Evolutionary conservation across 805 yeast genomes (phyloP).

Genomic region (Saccharomycopsis babjevae): DNA sequence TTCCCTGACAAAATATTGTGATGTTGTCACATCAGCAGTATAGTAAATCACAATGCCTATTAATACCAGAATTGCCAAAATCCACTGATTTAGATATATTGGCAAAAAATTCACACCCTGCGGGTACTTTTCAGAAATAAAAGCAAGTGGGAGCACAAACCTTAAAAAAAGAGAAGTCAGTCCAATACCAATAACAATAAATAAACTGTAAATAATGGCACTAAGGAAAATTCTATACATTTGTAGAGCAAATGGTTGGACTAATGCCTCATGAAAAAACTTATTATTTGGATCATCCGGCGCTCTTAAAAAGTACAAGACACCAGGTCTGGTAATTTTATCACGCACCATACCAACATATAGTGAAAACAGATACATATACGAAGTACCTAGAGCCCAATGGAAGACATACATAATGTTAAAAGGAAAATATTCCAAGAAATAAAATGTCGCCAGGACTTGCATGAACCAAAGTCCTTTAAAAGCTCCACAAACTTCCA

Average conservation of each 20-base stretch:
- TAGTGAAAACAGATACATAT: constrained; percentile 80
- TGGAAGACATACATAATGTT: constrained; percentile 21
- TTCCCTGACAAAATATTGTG: constrained; percentile 31
- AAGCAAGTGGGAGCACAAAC: constrained; percentile 26
- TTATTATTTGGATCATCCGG: constrained; percentile 91
- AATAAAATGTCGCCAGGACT: background rate
- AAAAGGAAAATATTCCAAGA: background rate
- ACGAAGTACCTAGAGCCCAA: constrained; percentile 72
- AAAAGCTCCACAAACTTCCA: background rate
- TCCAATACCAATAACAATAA: constrained; percentile 71
- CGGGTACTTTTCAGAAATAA: constrained; percentile 19
- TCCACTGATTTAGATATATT: constrained; percentile 3
- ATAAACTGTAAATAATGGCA: constrained; percentile 60
- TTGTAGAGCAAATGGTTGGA: constrained; percentile 65
- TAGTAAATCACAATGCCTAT: constrained; percentile 6
- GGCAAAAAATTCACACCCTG: constrained; percentile 21
- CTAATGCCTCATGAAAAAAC: constrained; percentile 76
- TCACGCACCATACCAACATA: constrained; percentile 77
- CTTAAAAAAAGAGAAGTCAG: constrained; percentile 42
- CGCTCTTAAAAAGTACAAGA: constrained; percentile 79
- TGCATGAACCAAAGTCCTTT: background rate
- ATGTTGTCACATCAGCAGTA: constrained; percentile 14
- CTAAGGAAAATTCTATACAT: constrained; percentile 62
- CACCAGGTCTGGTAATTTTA: constrained; percentile 74
- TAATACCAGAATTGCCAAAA: constrained; percentile 6